Conservation (phyloP, 2,329 filamentous ascomycete species). For the Phyllosticta citribraziliensis region DNA sequence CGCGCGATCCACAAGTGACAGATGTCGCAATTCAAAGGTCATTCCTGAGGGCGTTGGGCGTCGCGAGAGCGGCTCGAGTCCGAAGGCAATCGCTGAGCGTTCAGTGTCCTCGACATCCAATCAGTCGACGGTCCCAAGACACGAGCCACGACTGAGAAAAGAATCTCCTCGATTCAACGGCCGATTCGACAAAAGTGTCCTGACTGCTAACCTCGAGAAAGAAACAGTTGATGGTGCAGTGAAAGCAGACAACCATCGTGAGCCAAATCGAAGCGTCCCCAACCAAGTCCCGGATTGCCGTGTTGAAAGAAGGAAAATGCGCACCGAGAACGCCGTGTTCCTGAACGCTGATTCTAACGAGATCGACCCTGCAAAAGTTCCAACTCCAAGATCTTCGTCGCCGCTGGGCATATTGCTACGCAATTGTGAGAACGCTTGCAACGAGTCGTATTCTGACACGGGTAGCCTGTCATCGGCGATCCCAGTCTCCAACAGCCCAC, state of each 20-base stretch:
- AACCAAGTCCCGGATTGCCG: not conserved
- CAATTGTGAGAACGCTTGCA: constrained; percentile 16
- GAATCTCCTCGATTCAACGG: not conserved
- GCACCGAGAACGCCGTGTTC: not conserved
- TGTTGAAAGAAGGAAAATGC: not conserved
- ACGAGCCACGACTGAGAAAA: not conserved
- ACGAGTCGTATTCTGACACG: not conserved
- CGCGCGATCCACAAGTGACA: not conserved
- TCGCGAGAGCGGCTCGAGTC: not conserved
- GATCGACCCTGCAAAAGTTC: not conserved
- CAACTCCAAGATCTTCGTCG: constrained; percentile 14
- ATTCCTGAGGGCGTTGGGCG: not conserved
- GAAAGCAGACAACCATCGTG: not conserved
- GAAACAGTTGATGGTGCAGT: not conserved
- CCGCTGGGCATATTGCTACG: constrained; percentile 19
- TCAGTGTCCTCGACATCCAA: not conserved
- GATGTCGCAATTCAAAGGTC: not conserved
- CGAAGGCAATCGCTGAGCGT: not conserved
- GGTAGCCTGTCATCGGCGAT: not conserved
- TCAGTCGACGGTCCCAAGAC: not conserved
- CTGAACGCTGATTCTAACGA: not conserved
- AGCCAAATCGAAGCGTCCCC: not conserved
- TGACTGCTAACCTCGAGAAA: not conserved
- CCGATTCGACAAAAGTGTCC: not conserved
- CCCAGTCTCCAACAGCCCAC: not conserved